Evolutionary conservation across 257 asterid species (phyloP).

Genomic region (Nicotiana tabacum): DNA sequence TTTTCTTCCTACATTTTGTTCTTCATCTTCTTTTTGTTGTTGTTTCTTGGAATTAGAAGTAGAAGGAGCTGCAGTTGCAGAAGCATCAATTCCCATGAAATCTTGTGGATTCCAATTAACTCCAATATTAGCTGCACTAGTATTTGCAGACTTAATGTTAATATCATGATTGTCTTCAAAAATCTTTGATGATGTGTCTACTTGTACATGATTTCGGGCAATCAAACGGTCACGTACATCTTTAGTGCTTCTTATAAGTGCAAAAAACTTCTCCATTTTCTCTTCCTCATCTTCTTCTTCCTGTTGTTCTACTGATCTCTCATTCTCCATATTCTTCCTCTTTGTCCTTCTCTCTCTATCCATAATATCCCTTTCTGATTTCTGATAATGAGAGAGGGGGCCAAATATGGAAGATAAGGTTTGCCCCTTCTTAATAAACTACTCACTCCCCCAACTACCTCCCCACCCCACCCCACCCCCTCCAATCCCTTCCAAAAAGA

Average conservation of each 20-base stretch:
- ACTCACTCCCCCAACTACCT: neutral
- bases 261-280: constrained; percentile 29
- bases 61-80: constrained; percentile 12
- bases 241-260: constrained; percentile 18
- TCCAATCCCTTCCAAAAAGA: neutral
- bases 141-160: neutral
- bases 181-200: neutral
- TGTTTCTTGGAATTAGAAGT: constrained; percentile 5
- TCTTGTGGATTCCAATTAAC: constrained; percentile 23
- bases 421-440: neutral
- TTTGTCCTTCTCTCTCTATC: constrained; percentile 19
- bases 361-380: neutral
- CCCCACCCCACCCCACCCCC: neutral
- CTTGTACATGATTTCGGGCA: neutral
- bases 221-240: constrained; percentile 18
- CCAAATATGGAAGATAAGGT: neutral
- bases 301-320: constrained; percentile 13
- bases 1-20: neutral
- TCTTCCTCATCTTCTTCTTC: constrained; percentile 27
- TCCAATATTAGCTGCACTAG: neutral
- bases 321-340: constrained; percentile 12
- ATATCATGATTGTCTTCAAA: neutral
- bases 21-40: neutral
- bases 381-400: neutral
- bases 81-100: constrained; percentile 19